These are phyloP conservation scores for Rhazya stricta DNA, from an alignment of 257 asterid species.

Conservation along the genomic window DNA sequence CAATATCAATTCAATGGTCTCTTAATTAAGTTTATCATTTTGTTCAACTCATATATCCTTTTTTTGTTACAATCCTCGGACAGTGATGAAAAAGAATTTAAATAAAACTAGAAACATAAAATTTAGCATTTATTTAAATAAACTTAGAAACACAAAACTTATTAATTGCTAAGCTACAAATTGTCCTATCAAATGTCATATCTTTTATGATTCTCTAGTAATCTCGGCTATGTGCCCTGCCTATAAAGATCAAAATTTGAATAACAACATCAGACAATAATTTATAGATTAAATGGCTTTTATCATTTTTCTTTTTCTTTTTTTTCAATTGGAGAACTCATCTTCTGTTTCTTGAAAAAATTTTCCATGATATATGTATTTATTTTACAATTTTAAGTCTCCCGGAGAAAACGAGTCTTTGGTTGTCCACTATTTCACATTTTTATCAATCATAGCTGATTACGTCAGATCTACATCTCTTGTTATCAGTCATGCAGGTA, in stretches of 20 bases:
- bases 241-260: neutral
- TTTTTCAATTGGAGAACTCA: too few relatives aligned
- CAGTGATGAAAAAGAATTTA: too few relatives aligned
- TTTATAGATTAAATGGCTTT: neutral
- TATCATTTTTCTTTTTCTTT: neutral
- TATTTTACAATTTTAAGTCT: constrained; percentile 36
- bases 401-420: constrained; percentile 51
- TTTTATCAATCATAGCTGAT: constrained; percentile 85
- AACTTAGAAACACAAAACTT: too few relatives aligned
- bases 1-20: too few relatives aligned
- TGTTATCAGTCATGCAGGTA: constrained; percentile 92
- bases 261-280: neutral
- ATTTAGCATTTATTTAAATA: too few relatives aligned
- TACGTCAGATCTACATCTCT: constrained; percentile 72
- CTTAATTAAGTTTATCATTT: too few relatives aligned
- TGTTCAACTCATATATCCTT: too few relatives aligned
- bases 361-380: neutral
- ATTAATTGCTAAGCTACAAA: too few relatives aligned
- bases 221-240: neutral
- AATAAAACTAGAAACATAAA: too few relatives aligned
- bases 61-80: too few relatives aligned
- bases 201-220: neutral
- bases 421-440: constrained; percentile 63
- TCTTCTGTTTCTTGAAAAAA: too few relatives aligned
- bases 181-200: too few relatives aligned